phyloP scores from a whole-genome alignment of 2,329 filamentous ascomycete genomes.

The Aureobasidium vineae region DNA sequence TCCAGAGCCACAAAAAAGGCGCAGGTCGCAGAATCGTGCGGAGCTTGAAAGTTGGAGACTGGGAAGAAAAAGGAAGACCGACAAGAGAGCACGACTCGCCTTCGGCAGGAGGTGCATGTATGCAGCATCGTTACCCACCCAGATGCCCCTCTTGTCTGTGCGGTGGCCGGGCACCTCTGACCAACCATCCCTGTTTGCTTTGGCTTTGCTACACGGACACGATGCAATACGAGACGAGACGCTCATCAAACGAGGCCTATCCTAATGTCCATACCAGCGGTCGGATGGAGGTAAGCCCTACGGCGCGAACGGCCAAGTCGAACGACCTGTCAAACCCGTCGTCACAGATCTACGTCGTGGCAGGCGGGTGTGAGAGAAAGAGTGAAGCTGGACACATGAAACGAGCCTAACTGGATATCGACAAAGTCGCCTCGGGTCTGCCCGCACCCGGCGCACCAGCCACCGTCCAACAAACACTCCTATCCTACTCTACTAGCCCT shows the following conservation, averaged over 20 bases:
- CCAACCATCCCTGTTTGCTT: conserved; percentile 19
- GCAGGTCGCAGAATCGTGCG: conserved; percentile 18
- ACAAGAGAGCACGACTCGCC: conserved; percentile 13
- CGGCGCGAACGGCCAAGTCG: background rate
- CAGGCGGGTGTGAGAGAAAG: conserved; percentile 6
- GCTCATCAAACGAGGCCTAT: conserved; percentile 18
- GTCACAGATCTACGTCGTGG: conserved; percentile 22
- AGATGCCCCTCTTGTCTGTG: conserved; percentile 17
- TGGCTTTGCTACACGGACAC: conserved; percentile 7
- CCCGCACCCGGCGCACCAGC: conserved; percentile 2
- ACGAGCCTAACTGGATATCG: background rate
- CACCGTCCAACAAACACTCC: background rate
- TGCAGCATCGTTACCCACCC: conserved; percentile 17
- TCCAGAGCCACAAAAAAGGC: conserved; percentile 16
- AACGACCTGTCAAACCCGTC: conserved; percentile 12
- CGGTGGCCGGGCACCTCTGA: conserved; percentile 11
- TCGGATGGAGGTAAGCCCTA: background rate
- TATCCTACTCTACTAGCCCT: background rate
- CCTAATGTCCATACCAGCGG: conserved; percentile 3
- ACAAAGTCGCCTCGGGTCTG: background rate
- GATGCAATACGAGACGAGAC: conserved; percentile 6
- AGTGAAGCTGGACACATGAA: conserved; percentile 7
- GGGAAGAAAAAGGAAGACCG: conserved; percentile 6
- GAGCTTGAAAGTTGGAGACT: conserved; percentile 17
- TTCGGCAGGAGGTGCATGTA: conserved; percentile 22